Evolutionary conservation across 305 asterid genomes (phyloP), one percentile per base, ranked within the genome.

Genomic region (Rubia balearica): DNA sequence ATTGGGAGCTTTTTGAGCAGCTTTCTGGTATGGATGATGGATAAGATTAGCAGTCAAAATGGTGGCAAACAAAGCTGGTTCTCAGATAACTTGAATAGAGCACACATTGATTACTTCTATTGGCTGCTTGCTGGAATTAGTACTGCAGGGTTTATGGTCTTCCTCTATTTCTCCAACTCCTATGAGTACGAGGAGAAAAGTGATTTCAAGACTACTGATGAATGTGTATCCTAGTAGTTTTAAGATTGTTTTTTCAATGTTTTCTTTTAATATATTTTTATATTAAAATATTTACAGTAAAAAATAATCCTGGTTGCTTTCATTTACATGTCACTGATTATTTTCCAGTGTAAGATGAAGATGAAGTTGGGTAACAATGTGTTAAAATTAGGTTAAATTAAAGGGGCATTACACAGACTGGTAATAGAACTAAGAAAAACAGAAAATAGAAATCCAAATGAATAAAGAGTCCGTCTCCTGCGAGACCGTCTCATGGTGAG

Each of bases 21-120:
- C 51, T 65, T 76, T 65, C 57, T 76, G 10, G 61, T 76, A 2
- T 70, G 51, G 59, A 8, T 45, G 4, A 45, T 56, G 30, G 65
- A 75, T 17, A 43, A 45, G 46, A 11, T 30, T 6, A 76, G 69
- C 3, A 61, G 72, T 33, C 21, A 24, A 6, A 8, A 57, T 17
- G 79, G 72, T 3, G 21, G 33, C 16, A 70, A 17, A 7, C 57
- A 62, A 6, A 45, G 77, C 9, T 71, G 75, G 76, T 69, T 76
- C n/a, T 57, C 45, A 3, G 61, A 59, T 36, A 76, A 76, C 62
- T 65, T 76, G 51, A 76, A 70, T 24, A 24, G 56, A 2, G 79
- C 75, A 17, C 79, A 70, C 66, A 65, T 75, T 56, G 79, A 70
- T 70, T 75, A 70, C 63, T 76, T 76, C 45, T 76, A 65, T 27